These are phyloP conservation scores for Penicillium samsonianum DNA, from an alignment of 495 filamentous ascomycete genomes.

Conservation along the genomic window DNA sequence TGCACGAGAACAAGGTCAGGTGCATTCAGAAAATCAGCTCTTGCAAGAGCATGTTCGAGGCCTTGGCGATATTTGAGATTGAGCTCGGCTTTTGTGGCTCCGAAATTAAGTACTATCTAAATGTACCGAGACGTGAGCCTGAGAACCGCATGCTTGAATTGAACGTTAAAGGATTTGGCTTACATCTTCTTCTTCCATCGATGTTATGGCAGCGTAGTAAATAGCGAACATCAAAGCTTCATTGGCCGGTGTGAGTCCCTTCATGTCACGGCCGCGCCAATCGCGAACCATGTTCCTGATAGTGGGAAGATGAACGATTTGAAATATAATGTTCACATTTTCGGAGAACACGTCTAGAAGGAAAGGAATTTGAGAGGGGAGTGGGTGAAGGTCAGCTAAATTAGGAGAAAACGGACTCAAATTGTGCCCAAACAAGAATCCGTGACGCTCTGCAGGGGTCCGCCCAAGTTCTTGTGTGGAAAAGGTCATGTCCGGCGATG, in stretches of 20 bases:
- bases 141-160: not conserved
- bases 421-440: slow-evolving; percentile 55
- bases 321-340: slow-evolving; percentile 53
- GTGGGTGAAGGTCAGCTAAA: slow-evolving; percentile 48
- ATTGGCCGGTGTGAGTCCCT: slow-evolving; percentile 41
- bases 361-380: slow-evolving; percentile 54
- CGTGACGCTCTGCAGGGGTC: slow-evolving; percentile 51
- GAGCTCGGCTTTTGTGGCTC: slow-evolving; percentile 50
- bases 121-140: not conserved
- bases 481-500: slow-evolving; percentile 24
- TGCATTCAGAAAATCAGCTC: slow-evolving; percentile 52
- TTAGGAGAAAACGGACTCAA: slow-evolving; percentile 32
- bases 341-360: slow-evolving; percentile 52
- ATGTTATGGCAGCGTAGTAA: slow-evolving; percentile 59
- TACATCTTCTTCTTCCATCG: slow-evolving; percentile 57
- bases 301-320: slow-evolving; percentile 56
- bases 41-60: slow-evolving; percentile 55
- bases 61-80: slow-evolving; percentile 55
- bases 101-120: slow-evolving; percentile 50
- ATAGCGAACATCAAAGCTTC: slow-evolving; percentile 62
- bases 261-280: slow-evolving; percentile 33
- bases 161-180: not conserved
- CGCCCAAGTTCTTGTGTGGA: slow-evolving; percentile 43
- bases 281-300: slow-evolving; percentile 47
- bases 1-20: slow-evolving; percentile 46